A percentile compares a stretch with the other conserved stretches of the same genome.
phyloP scores from a whole-genome alignment of 78 protist genomes.

The Cyanophora paradoxa region DNA sequence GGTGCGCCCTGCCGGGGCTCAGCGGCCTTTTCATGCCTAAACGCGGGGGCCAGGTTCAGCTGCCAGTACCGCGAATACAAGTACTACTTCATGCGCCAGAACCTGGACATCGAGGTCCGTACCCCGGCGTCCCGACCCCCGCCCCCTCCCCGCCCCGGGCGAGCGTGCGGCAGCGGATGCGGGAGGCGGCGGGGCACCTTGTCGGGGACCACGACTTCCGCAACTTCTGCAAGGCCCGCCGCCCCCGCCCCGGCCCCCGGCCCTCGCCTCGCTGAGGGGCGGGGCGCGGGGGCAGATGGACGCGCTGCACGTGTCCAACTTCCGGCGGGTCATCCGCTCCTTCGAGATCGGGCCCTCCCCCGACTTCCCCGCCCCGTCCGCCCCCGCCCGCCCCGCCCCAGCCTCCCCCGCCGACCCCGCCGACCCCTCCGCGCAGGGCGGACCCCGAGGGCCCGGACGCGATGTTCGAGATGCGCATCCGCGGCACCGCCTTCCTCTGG shows the following conservation, averaged over 20 bases:
- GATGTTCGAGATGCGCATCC: conserved; percentile 4
- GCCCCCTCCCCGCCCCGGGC: background rate
- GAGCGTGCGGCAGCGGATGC: background rate
- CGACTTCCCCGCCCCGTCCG: background rate
- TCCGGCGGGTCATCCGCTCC: background rate
- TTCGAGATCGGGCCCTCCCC: background rate
- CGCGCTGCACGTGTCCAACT: background rate
- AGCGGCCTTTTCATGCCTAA: background rate
- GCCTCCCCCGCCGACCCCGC: background rate
- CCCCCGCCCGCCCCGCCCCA: background rate
- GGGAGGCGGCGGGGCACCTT: conserved; percentile 16
- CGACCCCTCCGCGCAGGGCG: background rate
- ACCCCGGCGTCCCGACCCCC: background rate
- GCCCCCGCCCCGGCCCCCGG: no score
- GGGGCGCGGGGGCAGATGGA: no score
- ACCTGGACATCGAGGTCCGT: conserved; percentile 25
- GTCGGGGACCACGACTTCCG: conserved; percentile 72
- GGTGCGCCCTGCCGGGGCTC: background rate
- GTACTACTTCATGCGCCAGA: conserved; percentile 48
- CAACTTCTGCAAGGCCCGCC: conserved; percentile 70
- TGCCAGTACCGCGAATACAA: conserved; percentile 52
- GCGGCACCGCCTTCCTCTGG: conserved; percentile 54
- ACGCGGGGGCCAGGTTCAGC: conserved; percentile 17
- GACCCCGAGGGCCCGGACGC: background rate
- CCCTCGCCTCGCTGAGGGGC: no score